A percentile compares a stretch with the other conserved stretches of the same genome.
These are phyloP conservation scores for Suillus paluster DNA, from an alignment of 768 basidiomycete genomes.

Conservation along the genomic window DNA sequence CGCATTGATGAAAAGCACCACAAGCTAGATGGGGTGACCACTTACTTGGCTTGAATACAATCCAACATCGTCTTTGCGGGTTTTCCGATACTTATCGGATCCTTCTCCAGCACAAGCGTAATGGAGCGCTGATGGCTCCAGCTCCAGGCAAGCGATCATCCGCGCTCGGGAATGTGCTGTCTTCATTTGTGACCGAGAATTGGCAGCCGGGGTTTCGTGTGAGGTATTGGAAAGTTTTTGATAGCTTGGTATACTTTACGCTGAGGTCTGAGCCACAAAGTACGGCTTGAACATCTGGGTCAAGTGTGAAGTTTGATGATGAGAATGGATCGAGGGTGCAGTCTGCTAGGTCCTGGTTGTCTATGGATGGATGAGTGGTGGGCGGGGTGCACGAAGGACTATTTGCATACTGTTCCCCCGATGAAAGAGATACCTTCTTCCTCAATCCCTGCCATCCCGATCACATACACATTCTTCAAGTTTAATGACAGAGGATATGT, in stretches of 20 bases:
- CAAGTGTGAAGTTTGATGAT: conserved; percentile 67
- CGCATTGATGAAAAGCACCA: conserved; percentile 8
- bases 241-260: too few species aligned
- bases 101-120: too few species aligned
- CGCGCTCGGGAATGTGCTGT: too few species aligned
- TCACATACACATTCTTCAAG: too few species aligned
- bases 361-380: neutral
- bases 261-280: too few species aligned
- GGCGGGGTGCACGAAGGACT: conserved; percentile 1
- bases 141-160: conserved; percentile 76
- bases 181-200: too few species aligned
- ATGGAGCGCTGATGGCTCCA: too few species aligned
- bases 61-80: conserved; percentile 91
- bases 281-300: conserved; percentile 86
- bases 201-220: too few species aligned
- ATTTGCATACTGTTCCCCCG: conserved; percentile 88
- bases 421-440: too few species aligned
- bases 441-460: too few species aligned
- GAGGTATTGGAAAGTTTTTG: too few species aligned
- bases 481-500: conserved; percentile 84
- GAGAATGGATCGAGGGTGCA: conserved; percentile 73
- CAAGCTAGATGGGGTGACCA: conserved; percentile 5
- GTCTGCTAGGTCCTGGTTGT: conserved; percentile 78
- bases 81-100: conserved; percentile 86
- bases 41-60: conserved; percentile 80